Percentiles rank a stretch among this genome's conserved stretches.
Evolutionary conservation across 2,329 filamentous ascomycete species (phyloP).

Genomic region (Fusarium sp.): DNA sequence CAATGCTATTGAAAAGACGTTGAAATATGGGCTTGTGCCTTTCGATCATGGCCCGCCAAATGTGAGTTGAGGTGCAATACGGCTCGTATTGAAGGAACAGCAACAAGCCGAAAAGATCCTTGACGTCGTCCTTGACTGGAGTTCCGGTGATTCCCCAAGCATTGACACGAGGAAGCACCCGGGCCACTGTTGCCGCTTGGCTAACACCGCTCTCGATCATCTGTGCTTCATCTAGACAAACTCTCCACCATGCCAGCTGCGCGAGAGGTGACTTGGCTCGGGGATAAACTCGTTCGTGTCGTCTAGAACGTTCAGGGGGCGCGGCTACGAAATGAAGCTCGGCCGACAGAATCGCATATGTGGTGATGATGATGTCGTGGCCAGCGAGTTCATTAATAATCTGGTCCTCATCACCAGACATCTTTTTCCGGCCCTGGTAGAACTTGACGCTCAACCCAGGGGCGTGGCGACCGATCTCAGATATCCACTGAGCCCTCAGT

Average conservation of each 20-base stretch:
- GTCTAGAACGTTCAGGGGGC: slow-evolving; percentile 71
- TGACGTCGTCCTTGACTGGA: slow-evolving; percentile 79
- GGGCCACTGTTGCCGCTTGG: slow-evolving; percentile 80
- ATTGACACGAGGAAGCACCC: slow-evolving; percentile 80
- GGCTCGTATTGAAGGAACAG: slow-evolving; percentile 82
- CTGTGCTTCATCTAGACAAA: slow-evolving; percentile 81
- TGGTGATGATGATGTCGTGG: slow-evolving; percentile 69
- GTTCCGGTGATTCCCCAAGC: slow-evolving; percentile 92
- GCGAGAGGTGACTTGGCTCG: slow-evolving; percentile 77
- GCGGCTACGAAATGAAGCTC: slow-evolving; percentile 80
- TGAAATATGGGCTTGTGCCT: slow-evolving; percentile 70
- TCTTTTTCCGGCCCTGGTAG: slow-evolving; percentile 60
- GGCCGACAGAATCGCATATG: slow-evolving; percentile 73
- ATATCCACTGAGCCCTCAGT: slow-evolving; percentile 67
- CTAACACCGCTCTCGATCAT: slow-evolving; percentile 92
- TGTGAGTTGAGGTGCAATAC: slow-evolving; percentile 67
- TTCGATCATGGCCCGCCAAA: slow-evolving; percentile 73
- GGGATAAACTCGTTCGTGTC: slow-evolving; percentile 71
- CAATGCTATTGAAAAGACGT: slow-evolving; percentile 72
- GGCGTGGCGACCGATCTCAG: slow-evolving; percentile 66
- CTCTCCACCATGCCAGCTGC: slow-evolving; percentile 85
- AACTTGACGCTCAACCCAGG: slow-evolving; percentile 63
- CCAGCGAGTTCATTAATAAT: slow-evolving; percentile 56
- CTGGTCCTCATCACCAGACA: slow-evolving; percentile 49
- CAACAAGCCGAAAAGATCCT: slow-evolving; percentile 80